Conservation (phyloP, 2,329 filamentous ascomycete genomes). For the Fusarium sp. region DNA sequence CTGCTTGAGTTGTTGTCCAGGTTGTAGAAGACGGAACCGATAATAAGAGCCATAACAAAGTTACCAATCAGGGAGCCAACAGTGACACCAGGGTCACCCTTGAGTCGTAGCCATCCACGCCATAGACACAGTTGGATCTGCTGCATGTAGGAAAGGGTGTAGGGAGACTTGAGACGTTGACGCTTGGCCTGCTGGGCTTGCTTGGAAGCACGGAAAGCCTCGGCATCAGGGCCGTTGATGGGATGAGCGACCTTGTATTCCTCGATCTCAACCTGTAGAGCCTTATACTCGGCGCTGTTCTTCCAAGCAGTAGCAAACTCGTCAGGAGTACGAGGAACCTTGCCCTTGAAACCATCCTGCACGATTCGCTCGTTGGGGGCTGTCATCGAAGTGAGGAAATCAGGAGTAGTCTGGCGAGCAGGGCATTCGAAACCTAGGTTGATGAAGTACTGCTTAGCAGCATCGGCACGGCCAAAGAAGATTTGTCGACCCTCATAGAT, state of each 20-base stretch:
- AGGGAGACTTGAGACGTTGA: conserved; percentile 79
- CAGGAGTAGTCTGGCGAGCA: conserved; percentile 75
- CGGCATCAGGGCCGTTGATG: conserved; percentile 67
- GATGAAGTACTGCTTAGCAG: conserved; percentile 75
- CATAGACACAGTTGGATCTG: conserved; percentile 84
- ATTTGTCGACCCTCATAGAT: conserved; percentile 73
- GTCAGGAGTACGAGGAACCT: conserved; percentile 70
- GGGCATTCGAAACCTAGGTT: conserved; percentile 77
- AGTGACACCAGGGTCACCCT: conserved; percentile 81
- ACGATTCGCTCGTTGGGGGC: conserved; percentile 68
- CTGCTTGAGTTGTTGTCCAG: conserved; percentile 73
- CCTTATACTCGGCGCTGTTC: conserved; percentile 64
- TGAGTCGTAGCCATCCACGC: conserved; percentile 83
- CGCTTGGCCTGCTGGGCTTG: conserved; percentile 68
- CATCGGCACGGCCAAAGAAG: conserved; percentile 71
- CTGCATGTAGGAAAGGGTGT: conserved; percentile 81
- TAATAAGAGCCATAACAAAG: conserved; percentile 80
- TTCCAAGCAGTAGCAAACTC: conserved; percentile 73
- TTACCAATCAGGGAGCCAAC: conserved; percentile 79
- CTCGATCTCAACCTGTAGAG: conserved; percentile 68
- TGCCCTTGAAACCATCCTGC: conserved; percentile 68
- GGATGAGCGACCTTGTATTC: conserved; percentile 67
- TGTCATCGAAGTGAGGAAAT: conserved; percentile 80
- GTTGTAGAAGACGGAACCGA: conserved; percentile 86
- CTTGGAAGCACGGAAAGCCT: conserved; percentile 68